A percentile compares a stretch with the other conserved stretches of the same genome.
Conservation (phyloP, 768 basidiomycete species). For the Neoboletus magnificus region DNA sequence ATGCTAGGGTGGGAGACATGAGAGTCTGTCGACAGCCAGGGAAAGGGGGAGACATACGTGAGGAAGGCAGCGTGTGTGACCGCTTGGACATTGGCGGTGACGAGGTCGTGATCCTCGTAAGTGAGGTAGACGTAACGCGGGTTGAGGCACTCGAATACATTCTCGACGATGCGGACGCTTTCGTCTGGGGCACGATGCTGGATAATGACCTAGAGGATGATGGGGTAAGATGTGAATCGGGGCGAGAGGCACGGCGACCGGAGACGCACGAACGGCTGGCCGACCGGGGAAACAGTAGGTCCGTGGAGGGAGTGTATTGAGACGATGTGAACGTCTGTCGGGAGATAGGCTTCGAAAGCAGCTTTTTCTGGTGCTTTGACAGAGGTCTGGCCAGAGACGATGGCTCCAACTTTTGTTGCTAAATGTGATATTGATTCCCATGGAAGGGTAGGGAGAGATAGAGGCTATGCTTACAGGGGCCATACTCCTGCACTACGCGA, state of each 20-base stretch:
- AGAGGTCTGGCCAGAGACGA: slow-evolving; percentile 94
- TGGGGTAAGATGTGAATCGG: background rate
- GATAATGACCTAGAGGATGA: slow-evolving; percentile 69
- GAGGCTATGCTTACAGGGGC: slow-evolving; percentile 66
- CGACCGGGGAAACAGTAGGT: slow-evolving; percentile 80
- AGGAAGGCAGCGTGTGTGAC: slow-evolving; percentile 98
- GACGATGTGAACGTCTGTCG: slow-evolving; percentile 81
- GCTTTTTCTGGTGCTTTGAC: slow-evolving; percentile 91
- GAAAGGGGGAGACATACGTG: slow-evolving; percentile 49
- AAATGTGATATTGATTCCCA: background rate
- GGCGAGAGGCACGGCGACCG: background rate
- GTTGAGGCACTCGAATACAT: slow-evolving; percentile 71
- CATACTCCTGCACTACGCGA: slow-evolving; percentile 80
- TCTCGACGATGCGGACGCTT: slow-evolving; percentile 74
- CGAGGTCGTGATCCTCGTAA: slow-evolving; percentile 95
- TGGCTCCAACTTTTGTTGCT: slow-evolving; percentile 91
- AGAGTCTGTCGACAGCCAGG: background rate
- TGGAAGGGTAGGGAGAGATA: background rate
- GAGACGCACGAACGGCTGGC: slow-evolving; percentile 79
- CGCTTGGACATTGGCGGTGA: slow-evolving; percentile 98
- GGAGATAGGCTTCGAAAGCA: slow-evolving; percentile 88
- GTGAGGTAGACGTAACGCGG: slow-evolving; percentile 88
- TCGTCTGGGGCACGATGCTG: slow-evolving; percentile 77
- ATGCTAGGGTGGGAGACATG: slow-evolving; percentile 53
- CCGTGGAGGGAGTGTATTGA: slow-evolving; percentile 96